Base-by-base conservation (phyloP, 225 moss, liverwort and hornwort genomes). In the Neckera pumila region DNA sequence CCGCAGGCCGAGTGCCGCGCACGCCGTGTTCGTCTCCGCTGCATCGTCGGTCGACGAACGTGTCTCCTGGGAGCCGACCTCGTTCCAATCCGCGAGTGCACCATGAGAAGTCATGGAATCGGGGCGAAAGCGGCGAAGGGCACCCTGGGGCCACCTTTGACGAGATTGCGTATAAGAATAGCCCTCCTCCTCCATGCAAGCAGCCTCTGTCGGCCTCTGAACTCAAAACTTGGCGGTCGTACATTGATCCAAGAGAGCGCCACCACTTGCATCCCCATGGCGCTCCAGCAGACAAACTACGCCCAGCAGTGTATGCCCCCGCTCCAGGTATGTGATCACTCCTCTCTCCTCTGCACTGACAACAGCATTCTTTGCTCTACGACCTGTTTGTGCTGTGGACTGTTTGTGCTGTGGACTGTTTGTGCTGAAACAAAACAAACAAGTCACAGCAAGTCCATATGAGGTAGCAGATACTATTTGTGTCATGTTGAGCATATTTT, bases 1-100 rank as follows among this genome's bases (percentile, higher is more conserved):
- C 57, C 20, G 31, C 31, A 73, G 74, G 34, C 25, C 77, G 40
- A 73, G 83, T 79, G n/a, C 86, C 79, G 8, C 28, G 36, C 62
- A 92, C 83, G 30, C 88, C 88, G 11, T 92, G 83, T 28, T 81
- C 72, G 11, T 89, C 89, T 63, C 85, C 85, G n/a, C 42, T 87
- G 25, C 91, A 89, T 82, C 82, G 49, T 30, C 16, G 45, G 16
- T 65, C 53, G 33, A 83, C 83, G 10, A 82, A n/a, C 27, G 71
- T 79, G 66, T 90, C 92, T 36, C 88, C 83, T 22, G 22, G 40
- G 13, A 81, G 74, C 61, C 81, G 86, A 31, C 86, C 84, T 19
- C 53, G 61, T 14, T 49, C 76, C 28, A 51, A 62, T 59, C 25
- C 31, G 14, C 85, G 53, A 73, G 38, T 90, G 10, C 53, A 38